Base-by-base conservation (phyloP, 352 stramenopile species). In the Pythium plurisporium region DNA sequence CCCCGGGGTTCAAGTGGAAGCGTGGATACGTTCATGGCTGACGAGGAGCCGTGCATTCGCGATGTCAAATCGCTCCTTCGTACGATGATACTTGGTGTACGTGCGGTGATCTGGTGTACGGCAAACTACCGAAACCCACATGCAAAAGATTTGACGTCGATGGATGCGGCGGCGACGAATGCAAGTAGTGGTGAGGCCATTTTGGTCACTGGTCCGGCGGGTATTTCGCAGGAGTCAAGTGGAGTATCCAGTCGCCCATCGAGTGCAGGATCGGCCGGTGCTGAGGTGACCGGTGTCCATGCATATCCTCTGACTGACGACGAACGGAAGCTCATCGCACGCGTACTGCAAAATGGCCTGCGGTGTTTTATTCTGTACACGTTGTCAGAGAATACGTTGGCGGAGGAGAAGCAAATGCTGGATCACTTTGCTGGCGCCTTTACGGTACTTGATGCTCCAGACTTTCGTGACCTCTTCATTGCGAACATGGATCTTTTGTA, bases 61-160 rank as follows among this genome's bases (percentile, higher is more conserved):
- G 93, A 98, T 54, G 74, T 98, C 30, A 97, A 98, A 64, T 90
- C 79, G 17, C 79, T 99, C 25, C 52, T 99, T 36, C 83, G 93
- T 22, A 98, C 95, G 11, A 98, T 99, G 80, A 96, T 99, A 44
- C 68, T 97, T n/a, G 96, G 97, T 14, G 91, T 99, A 36, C 98
- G 98, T 54, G 98, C 94, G 10, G 79, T 99, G 5, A 97, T 99
- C 47, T 99, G 94, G 90, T 99, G 96, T 71, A 98, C 98, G 12
- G 86, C 83, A 31, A 97, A 97, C 70, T 95, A 95, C 58, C 81
- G 86, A 22, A 94, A 94, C 55, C 83, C 86, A n/a, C 73, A 92
- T 17, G 86, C 79, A 36, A 86, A 94, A 67, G 62, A 96, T 64
- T 44, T 94, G 45, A 91, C 82, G 15, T 89, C 75, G 0, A 87